Percentiles rank a stretch among this genome's conserved stretches.
phyloP scores from a whole-genome alignment of 352 stramenopile species.

The Globisporangium paddicum region DNA sequence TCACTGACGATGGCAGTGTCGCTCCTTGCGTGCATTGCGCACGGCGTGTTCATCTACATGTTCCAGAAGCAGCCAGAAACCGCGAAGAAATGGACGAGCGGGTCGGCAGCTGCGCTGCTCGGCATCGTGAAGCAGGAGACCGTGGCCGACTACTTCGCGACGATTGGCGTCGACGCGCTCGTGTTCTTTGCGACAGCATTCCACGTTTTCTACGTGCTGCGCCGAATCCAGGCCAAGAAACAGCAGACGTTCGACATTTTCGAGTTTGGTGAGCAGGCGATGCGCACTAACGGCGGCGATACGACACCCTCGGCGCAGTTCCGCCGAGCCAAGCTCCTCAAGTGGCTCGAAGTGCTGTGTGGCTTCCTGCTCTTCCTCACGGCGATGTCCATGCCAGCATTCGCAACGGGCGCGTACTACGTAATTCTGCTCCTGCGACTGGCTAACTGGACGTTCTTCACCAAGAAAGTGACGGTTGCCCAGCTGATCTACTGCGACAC shows the following conservation, averaged over 20 bases:
- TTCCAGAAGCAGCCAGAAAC: constrained; percentile 11
- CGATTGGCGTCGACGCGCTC: constrained; percentile 56
- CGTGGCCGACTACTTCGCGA: constrained; percentile 30
- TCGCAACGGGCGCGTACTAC: constrained; percentile 54
- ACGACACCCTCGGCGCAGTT: constrained; percentile 15
- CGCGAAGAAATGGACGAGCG: constrained; percentile 9
- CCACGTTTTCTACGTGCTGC: constrained; percentile 64
- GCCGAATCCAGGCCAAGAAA: constrained; percentile 19
- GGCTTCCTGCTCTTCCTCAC: constrained; percentile 57
- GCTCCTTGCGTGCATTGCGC: constrained; percentile 31
- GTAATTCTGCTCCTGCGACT: constrained; percentile 50
- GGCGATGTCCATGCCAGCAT: constrained; percentile 49
- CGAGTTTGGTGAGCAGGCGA: constrained; percentile 39
- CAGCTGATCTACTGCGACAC: constrained; percentile 32
- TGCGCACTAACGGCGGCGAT: constrained; percentile 19
- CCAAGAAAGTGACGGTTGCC: constrained; percentile 52
- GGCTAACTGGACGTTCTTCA: constrained; percentile 63
- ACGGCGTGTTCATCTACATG: constrained; percentile 32
- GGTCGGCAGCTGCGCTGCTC: constrained; percentile 29
- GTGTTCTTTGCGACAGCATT: constrained; percentile 48
- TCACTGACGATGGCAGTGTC: constrained; percentile 44
- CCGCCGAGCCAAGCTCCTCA: constrained; percentile 22
- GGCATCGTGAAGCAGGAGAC: constrained; percentile 38
- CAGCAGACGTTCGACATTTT: constrained; percentile 47
- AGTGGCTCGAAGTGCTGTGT: constrained; percentile 40